Base-by-base conservation (phyloP, 306 rosid genomes). In the Cicer yamashitae region DNA sequence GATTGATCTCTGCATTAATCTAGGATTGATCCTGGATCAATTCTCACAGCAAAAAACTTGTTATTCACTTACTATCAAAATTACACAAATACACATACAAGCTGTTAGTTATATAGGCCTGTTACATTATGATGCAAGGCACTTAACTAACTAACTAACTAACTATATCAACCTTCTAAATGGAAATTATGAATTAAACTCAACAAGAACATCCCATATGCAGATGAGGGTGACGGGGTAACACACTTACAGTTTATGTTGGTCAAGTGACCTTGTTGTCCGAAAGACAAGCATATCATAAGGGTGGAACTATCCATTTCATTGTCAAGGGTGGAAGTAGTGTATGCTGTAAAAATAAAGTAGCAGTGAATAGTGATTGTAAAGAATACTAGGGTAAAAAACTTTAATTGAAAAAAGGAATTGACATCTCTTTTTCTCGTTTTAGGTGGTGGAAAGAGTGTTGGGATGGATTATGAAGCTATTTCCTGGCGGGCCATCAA, bases 211-310 rank as follows among this genome's bases (percentile, higher is more conserved):
- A 82, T 79, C 45, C 83, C 81, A 14, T 93, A 89, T 74, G 96
- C 98, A 56, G 99, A 96, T 44, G 99, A 96, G 88, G 98, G 98
- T 10, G 98, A 92, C 14, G 99, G 92, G 99, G 99, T 96, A 90
- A 37, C 12, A 8, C 14, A 22, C 52, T 15, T 63, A 47, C 40
- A 38, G 12, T 74, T 58, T 34, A 43, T 63, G 22, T 74, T 67
- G 18, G 13, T 43, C 64, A 40, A 43, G 14, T 56, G 46, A 66
- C 43, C 45, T 40, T 70, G 10, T 34, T 70, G 10, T 34, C 46
- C 65, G 60, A 61, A 44, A 48, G 41, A 59, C 17, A 17, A 63
- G 60, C 46, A 22, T 7, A 62, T 72, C 56, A 65, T 73, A 20
- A 20, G 22, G 22, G 22, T 20, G 22, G 22, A 20, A 13, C 8